Percentiles rank a stretch among this genome's conserved stretches.
These are phyloP conservation scores for Aethionema arabicum DNA, from an alignment of 345 rosid species.

Conservation along the genomic window DNA sequence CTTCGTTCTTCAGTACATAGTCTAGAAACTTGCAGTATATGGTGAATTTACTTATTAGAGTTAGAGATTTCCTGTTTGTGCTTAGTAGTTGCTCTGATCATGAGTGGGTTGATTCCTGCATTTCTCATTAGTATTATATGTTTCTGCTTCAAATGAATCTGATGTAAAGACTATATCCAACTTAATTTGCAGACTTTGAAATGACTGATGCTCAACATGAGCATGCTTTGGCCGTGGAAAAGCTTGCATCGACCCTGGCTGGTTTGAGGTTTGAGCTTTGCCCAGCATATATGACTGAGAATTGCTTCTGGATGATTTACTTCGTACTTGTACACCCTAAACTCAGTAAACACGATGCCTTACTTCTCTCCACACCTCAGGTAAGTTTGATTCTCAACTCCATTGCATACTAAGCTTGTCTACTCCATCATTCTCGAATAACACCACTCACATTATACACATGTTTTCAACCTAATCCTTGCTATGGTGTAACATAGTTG, in stretches of 20 bases:
- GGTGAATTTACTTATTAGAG: no score
- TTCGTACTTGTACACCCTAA: constrained; percentile 94
- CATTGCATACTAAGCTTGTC: not conserved
- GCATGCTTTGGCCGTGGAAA: constrained; percentile 75
- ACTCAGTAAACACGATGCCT: constrained; percentile 73
- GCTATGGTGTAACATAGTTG: not conserved
- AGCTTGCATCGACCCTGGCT: constrained; percentile 65
- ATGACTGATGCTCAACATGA: constrained; percentile 76
- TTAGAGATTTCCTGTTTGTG: not conserved
- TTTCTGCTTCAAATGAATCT: not conserved
- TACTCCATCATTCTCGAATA: not conserved
- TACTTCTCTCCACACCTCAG: constrained; percentile 76
- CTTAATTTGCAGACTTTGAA: constrained; percentile 55
- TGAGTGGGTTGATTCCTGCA: no score
- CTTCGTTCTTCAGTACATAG: not conserved
- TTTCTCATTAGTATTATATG: not conserved
- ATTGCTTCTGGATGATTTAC: constrained; percentile 94
- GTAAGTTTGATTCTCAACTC: constrained; percentile 40
- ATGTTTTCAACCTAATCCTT: not conserved
- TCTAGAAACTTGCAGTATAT: not conserved
- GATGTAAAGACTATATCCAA: not conserved
- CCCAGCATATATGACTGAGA: constrained; percentile 82
- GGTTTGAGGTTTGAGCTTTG: constrained; percentile 88
- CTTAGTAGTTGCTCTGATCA: no score
- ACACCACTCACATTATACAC: not conserved